phyloP scores from a whole-genome alignment of 805 yeast species.

The Torulaspora delbrueckii region DNA sequence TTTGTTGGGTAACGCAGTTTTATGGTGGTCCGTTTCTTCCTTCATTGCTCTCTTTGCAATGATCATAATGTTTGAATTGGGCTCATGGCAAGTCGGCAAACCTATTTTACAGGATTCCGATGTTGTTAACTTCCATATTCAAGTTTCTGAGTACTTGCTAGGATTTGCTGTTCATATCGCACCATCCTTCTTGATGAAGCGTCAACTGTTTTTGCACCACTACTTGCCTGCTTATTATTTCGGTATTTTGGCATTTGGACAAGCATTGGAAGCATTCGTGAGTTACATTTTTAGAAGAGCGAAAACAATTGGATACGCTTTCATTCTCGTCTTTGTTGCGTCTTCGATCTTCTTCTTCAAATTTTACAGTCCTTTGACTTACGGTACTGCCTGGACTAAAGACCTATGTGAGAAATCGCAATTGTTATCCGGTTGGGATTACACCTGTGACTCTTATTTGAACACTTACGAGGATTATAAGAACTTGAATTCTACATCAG shows the following conservation, averaged over 20 bases:
- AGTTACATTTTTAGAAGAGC: conserved; percentile 41
- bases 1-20: conserved; percentile 70
- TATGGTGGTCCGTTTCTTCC: conserved; percentile 69
- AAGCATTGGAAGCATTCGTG: conserved; percentile 52
- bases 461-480: conserved; percentile 30
- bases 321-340: conserved; percentile 46
- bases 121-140: conserved; percentile 60
- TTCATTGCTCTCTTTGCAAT: conserved; percentile 47
- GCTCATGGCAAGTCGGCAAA: conserved; percentile 64
- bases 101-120: conserved; percentile 46
- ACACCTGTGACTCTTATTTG: conserved; percentile 61
- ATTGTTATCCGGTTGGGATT: conserved; percentile 75
- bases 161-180: conserved; percentile 72
- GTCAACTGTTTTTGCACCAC: conserved; percentile 91
- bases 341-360: conserved; percentile 51
- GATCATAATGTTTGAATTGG: conserved; percentile 41
- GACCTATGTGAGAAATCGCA: conserved; percentile 57
- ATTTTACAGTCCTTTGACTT: conserved; percentile 65
- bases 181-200: conserved; percentile 82
- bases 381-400: conserved; percentile 78
- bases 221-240: conserved; percentile 90
- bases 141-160: conserved; percentile 52
- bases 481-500: conserved; percentile 11
- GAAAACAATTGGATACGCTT: conserved; percentile 41
- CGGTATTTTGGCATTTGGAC: conserved; percentile 73